These are phyloP conservation scores for Ceratocystis cacaofunesta DNA, from an alignment of 2,329 filamentous ascomycete genomes.

Conservation along the genomic window DNA sequence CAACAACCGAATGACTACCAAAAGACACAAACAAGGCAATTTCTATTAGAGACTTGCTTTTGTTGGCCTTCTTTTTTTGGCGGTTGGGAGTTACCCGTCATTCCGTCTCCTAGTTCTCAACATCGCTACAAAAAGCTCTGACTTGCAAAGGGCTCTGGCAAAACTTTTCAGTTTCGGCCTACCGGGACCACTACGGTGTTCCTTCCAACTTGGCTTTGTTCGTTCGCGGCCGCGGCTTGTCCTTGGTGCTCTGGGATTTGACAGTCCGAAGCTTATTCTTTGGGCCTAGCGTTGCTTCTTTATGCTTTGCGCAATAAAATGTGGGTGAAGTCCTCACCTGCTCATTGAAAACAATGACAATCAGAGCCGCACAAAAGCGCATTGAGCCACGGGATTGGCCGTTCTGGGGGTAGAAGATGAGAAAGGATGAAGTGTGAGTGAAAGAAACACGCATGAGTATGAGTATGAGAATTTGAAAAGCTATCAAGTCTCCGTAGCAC, in stretches of 20 bases:
- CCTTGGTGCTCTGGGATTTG: neutral
- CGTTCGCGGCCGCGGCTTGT: neutral
- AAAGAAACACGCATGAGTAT: neutral
- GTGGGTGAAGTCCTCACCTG: neutral
- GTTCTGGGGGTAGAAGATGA: neutral
- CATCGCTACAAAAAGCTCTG: neutral
- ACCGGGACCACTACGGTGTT: constrained; percentile 1
- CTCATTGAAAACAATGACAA: neutral
- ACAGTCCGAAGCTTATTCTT: neutral
- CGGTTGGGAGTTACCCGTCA: neutral
- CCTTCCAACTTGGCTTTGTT: neutral
- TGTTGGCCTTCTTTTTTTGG: neutral
- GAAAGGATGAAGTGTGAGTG: neutral
- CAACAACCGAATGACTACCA: neutral
- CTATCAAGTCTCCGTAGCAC: neutral
- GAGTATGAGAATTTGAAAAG: neutral
- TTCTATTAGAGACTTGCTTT: neutral
- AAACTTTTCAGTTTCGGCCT: neutral
- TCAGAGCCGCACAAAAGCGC: neutral
- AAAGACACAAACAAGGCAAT: neutral
- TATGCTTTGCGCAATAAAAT: neutral
- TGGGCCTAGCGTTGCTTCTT: neutral
- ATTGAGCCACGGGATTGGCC: constrained; percentile 1
- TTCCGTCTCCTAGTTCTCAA: neutral
- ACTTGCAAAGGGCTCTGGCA: neutral